A percentile compares a stretch with the other conserved stretches of the same genome.
Conservation (phyloP, 306 rosid species). For the Lupinus albus region DNA sequence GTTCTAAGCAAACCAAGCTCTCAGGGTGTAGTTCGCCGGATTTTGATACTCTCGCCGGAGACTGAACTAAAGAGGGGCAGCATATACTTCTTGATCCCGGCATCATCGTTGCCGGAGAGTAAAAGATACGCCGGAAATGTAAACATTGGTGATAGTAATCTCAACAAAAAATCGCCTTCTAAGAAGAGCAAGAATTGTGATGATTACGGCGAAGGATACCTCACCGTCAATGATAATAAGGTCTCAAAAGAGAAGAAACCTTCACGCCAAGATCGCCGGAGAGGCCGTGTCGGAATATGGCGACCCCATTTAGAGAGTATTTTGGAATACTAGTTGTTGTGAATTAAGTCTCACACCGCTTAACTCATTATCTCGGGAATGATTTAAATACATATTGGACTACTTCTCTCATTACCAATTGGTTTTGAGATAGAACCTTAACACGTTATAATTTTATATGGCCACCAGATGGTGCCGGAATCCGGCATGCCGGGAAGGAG, state of each 20-base stretch:
- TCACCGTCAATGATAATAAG: not conserved
- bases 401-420: too few species aligned
- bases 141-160: not conserved
- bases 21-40: conserved; percentile 72
- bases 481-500: not conserved
- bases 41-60: conserved; percentile 77
- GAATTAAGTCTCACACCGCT: too few species aligned
- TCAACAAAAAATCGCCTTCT: conserved; percentile 39
- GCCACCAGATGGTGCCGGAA: conserved; percentile 39
- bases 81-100: conserved; percentile 87
- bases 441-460: not conserved
- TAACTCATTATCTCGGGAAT: too few species aligned
- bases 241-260: conserved; percentile 54
- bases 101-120: conserved; percentile 64
- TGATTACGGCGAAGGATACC: conserved; percentile 29
- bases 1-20: conserved; percentile 79
- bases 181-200: conserved; percentile 38
- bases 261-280: conserved; percentile 58
- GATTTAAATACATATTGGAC: too few species aligned
- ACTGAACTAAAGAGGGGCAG: conserved; percentile 85
- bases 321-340: conserved; percentile 58
- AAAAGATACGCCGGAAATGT: conserved; percentile 35
- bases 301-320: conserved; percentile 78
- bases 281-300: conserved; percentile 60
- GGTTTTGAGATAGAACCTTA: too few species aligned